Percentiles rank a stretch among this genome's conserved stretches.
Conservation (phyloP, 129 eudicot species). For the Lactuca sativa region DNA sequence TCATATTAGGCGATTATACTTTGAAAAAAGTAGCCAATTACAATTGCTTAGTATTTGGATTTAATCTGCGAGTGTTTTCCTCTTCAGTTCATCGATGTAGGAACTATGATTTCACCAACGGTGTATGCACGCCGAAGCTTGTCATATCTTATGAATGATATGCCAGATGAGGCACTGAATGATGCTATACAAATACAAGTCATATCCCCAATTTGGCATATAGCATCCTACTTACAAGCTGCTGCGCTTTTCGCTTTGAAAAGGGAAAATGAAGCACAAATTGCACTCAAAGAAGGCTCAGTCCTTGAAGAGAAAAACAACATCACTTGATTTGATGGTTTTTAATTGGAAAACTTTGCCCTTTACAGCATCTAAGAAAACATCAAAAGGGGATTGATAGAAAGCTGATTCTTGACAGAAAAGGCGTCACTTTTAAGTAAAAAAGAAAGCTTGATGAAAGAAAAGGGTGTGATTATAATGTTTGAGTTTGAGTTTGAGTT, state of each 20-base stretch:
- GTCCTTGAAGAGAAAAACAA: conserved; percentile 68
- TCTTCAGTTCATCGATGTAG: conserved; percentile 79
- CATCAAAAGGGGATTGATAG: conserved; percentile 13
- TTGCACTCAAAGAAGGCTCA: conserved; percentile 72
- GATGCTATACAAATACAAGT: conserved; percentile 92
- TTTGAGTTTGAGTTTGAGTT: conserved; percentile 17
- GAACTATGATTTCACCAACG: conserved; percentile 89
- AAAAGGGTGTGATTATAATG: conserved; percentile 14
- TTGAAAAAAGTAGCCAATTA: too few species aligned
- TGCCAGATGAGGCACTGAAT: conserved; percentile 81
- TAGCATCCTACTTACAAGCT: conserved; percentile 78
- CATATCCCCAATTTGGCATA: conserved; percentile 79
- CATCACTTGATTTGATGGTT: conserved; percentile 25
- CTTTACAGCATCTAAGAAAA: conserved; percentile 12
- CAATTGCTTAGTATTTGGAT: too few species aligned
- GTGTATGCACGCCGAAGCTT: conserved; percentile 80
- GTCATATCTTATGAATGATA: conserved; percentile 68
- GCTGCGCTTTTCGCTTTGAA: conserved; percentile 60
- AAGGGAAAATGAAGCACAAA: conserved; percentile 75
- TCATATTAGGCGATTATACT: too few species aligned
- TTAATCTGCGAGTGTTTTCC: neutral
- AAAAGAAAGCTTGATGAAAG: conserved; percentile 21
- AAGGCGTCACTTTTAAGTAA: conserved; percentile 16
- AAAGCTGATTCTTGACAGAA: conserved; percentile 16
- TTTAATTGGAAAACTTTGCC: conserved; percentile 1